Evolutionary conservation across 495 filamentous ascomycete genomes (phyloP).

Genomic region (Penicillium macrosclerotiorum): DNA sequence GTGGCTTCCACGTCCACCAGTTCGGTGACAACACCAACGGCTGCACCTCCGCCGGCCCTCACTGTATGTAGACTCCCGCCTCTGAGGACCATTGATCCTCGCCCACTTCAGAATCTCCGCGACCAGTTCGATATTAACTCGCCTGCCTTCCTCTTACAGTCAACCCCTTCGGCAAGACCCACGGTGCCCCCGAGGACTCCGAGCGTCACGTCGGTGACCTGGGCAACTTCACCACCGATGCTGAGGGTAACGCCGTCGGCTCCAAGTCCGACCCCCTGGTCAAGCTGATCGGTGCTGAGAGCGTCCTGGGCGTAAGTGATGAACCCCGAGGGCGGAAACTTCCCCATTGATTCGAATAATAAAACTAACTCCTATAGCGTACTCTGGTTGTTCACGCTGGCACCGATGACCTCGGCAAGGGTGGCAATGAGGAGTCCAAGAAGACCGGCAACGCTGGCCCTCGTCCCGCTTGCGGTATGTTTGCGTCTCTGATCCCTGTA

Average conservation of each 20-base stretch:
- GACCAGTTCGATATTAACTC: not conserved
- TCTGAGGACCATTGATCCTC: too few species aligned
- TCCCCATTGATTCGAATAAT: not conserved
- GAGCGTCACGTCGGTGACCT: slow-evolving; percentile 94
- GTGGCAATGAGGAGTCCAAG: slow-evolving; percentile 86
- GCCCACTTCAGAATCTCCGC: not conserved
- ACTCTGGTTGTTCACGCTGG: slow-evolving; percentile 93
- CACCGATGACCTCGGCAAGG: slow-evolving; percentile 92
- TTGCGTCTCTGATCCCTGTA: too few species aligned
- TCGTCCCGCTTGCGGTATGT: slow-evolving; percentile 88
- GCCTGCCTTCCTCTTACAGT: slow-evolving; percentile 47
- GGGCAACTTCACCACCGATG: slow-evolving; percentile 95
- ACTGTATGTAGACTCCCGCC: slow-evolving; percentile 62
- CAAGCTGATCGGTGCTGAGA: slow-evolving; percentile 93
- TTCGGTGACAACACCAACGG: slow-evolving; percentile 99
- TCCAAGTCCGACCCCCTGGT: slow-evolving; percentile 71
- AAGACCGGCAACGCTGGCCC: slow-evolving; percentile 94
- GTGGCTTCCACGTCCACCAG: slow-evolving; percentile 96
- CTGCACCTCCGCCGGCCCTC: slow-evolving; percentile 94
- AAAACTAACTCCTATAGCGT: slow-evolving; percentile 53
- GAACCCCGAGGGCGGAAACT: slow-evolving; percentile 3
- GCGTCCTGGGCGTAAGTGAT: slow-evolving; percentile 83
- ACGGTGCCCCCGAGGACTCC: slow-evolving; percentile 80
- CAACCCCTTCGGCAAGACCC: slow-evolving; percentile 90
- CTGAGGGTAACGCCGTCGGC: slow-evolving; percentile 81